phyloP scores from a whole-genome alignment of 2,329 filamentous ascomycete genomes.

The Sodiomyces alkalinus region DNA sequence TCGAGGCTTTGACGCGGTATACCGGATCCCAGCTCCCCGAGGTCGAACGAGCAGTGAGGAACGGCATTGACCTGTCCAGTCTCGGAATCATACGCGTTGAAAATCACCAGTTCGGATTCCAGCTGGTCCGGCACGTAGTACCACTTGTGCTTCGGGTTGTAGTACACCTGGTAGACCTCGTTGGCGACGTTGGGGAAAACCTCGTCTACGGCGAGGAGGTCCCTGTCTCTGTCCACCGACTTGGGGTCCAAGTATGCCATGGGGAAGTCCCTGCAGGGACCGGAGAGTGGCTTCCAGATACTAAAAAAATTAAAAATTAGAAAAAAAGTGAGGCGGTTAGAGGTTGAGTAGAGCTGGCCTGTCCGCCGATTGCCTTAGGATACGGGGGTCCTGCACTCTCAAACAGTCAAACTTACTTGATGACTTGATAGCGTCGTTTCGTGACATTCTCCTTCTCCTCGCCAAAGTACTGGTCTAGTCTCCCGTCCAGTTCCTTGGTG shows the following conservation, averaged over 20 bases:
- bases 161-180: conserved; percentile 9
- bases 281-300: conserved; percentile 8
- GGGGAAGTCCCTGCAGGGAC: conserved; percentile 8
- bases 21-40: conserved; percentile 5
- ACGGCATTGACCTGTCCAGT: conserved; percentile 8
- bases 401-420: too few species aligned
- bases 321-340: too few species aligned
- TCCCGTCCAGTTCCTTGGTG: too few species aligned
- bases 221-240: conserved; percentile 5
- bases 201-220: conserved; percentile 8
- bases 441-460: too few species aligned
- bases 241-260: conserved; percentile 7
- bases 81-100: too few species aligned
- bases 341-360: too few species aligned
- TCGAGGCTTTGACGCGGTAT: conserved; percentile 3
- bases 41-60: conserved; percentile 9
- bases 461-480: too few species aligned
- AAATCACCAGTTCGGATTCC: conserved; percentile 8
- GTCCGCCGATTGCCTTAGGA: too few species aligned
- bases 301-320: too few species aligned
- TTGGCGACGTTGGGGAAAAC: conserved; percentile 9
- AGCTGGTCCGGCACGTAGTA: conserved; percentile 9
- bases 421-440: too few species aligned
- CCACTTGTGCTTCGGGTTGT: conserved; percentile 8
- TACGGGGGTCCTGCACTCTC: too few species aligned